These are phyloP conservation scores for Paulownia fortunei DNA, from an alignment of 257 asterid species.

Conservation along the genomic window DNA sequence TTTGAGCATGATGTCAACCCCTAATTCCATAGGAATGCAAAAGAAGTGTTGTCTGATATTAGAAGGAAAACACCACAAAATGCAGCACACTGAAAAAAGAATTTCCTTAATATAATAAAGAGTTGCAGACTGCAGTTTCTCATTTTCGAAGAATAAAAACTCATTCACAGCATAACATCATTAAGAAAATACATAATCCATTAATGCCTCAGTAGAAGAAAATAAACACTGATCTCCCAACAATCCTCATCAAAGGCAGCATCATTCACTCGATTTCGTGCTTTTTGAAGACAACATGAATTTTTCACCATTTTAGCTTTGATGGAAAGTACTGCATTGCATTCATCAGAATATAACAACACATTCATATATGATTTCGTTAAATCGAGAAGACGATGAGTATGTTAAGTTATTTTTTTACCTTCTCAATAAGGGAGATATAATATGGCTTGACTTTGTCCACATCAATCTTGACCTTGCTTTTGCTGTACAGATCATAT, in stretches of 20 bases:
- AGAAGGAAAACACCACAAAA: too few species aligned
- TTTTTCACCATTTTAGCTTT: conserved; percentile 65
- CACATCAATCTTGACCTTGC: too few species aligned
- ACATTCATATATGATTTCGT: not conserved
- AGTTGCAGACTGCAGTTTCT: not conserved
- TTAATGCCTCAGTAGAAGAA: too few species aligned
- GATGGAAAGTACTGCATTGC: too few species aligned
- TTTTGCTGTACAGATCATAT: too few species aligned
- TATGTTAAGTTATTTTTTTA: not conserved
- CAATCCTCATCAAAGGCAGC: not conserved
- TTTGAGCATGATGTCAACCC: too few species aligned
- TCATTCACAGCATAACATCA: conserved; percentile 4
- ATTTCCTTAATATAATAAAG: conserved; percentile 7
- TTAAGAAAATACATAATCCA: not conserved
- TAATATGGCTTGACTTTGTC: too few species aligned
- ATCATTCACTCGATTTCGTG: not conserved
- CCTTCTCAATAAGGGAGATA: conserved; percentile 70
- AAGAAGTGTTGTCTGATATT: too few species aligned
- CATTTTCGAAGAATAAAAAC: not conserved
- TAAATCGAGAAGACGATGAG: not conserved
- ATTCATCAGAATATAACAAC: not conserved
- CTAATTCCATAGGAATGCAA: too few species aligned
- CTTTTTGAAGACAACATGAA: not conserved
- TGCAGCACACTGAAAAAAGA: not conserved
- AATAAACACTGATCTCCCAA: not conserved